Percentiles rank a stretch among this genome's conserved stretches.
Conservation (phyloP, 768 basidiomycete species). For the Termitomyces sp. region DNA sequence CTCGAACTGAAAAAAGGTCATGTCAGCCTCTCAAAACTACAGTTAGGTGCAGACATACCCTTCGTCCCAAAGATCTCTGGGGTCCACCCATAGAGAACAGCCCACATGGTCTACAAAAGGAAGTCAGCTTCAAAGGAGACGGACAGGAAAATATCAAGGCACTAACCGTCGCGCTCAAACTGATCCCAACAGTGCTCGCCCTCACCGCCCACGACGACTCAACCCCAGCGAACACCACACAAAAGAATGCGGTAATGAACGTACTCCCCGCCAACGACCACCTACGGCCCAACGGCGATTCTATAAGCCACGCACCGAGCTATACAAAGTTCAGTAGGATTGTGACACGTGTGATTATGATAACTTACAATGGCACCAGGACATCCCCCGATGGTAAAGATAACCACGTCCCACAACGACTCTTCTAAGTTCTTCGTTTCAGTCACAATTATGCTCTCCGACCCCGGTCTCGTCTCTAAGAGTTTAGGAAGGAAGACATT, state of each 20-base stretch:
- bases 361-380: slow-evolving; percentile 76
- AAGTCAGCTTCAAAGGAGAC: neutral
- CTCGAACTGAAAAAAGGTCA: slow-evolving; percentile 53
- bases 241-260: slow-evolving; percentile 73
- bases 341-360: neutral
- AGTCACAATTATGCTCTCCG: slow-evolving; percentile 15
- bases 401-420: slow-evolving; percentile 82
- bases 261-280: slow-evolving; percentile 77
- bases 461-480: slow-evolving; percentile 68
- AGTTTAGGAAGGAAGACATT: slow-evolving; percentile 90
- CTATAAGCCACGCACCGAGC: slow-evolving; percentile 86
- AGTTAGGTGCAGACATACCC: slow-evolving; percentile 38
- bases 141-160: neutral
- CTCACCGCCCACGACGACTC: slow-evolving; percentile 57
- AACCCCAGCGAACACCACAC: slow-evolving; percentile 65
- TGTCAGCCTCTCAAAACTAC: neutral
- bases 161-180: slow-evolving; percentile 68
- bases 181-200: slow-evolving; percentile 72
- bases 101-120: slow-evolving; percentile 69
- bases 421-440: slow-evolving; percentile 50
- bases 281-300: slow-evolving; percentile 64
- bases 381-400: slow-evolving; percentile 82
- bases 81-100: slow-evolving; percentile 88
- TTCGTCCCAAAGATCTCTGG: slow-evolving; percentile 85
- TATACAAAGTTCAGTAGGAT: slow-evolving; percentile 26